Base-by-base conservation (phyloP, 176 grass and related monocot species). In the Guadua angustifolia region DNA sequence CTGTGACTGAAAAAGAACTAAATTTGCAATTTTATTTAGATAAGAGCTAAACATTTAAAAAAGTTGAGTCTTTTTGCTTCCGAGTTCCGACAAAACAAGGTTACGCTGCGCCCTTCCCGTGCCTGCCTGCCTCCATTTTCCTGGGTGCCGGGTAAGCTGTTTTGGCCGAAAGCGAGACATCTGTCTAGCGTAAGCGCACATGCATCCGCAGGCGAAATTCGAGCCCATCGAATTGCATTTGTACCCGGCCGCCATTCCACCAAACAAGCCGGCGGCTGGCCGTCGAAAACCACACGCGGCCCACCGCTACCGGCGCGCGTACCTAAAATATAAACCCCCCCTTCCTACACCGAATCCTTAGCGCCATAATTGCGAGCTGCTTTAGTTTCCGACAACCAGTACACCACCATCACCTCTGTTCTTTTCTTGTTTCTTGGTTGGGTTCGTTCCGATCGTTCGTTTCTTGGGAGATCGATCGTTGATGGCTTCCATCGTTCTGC, bases 401-500 rank as follows among this genome's bases (percentile, higher is more conserved):
- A 47, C 29, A 13, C 32, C 10, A 11, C n/a, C 64, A 33, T 22
- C 45, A 1, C 21, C 12, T 62, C 39, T 8, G 40, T 53, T 53
- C 51, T 9, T 71, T 71, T 32, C 36, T 59, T 25, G 5, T 13
- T 26, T 12, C 11, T 15, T 36, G 18, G 7, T 21, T 36, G 26
- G 21, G 55, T 57, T 9, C 22, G 19, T 19, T 53, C 17, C 51
- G 51, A 7, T 53, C 51, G 17, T 53, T 53, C 51, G 56, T 59
- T 59, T 59, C 21, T 22, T 12, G 56, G 56, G 8, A 7, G 21
- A 24, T 4, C 21, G 9, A 1, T 9, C 58, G 18, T 3, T 18
- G 18, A 90, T 90, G 88, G 88, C 88, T n/a, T 90, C 88, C 5
- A 86, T 86, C 66, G 40, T 83, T 24, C 40, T 90, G 50, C 79